These are phyloP conservation scores for Corymbia calophylla DNA, from an alignment of 441 rosid genomes.

Conservation along the genomic window DNA sequence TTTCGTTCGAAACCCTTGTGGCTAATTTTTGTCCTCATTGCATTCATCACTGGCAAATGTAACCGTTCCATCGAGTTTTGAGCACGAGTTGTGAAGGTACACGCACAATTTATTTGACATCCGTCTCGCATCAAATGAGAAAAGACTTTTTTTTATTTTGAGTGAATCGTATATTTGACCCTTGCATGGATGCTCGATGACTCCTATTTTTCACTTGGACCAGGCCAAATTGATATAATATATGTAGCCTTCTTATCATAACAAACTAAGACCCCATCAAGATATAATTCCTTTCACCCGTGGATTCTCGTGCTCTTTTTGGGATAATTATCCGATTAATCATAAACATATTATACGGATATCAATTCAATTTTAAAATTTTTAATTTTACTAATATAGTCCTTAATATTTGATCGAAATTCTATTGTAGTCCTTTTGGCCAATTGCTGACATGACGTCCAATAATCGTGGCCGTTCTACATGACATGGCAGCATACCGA, in stretches of 20 bases:
- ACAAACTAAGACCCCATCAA: not conserved
- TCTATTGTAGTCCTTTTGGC: rapidly evolving
- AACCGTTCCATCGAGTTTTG: not conserved
- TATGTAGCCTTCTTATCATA: not conserved
- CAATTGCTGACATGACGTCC: rapidly evolving
- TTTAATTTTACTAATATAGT: too few species aligned
- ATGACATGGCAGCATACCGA: too few species aligned
- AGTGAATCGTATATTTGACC: too few species aligned
- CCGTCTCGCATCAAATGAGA: not conserved
- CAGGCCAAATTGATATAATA: rapidly evolving
- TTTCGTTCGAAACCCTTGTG: rapidly evolving
- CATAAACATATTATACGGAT: rapidly evolving
- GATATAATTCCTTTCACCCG: rapidly evolving
- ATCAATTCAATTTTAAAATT: rapidly evolving
- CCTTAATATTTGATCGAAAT: rapidly evolving
- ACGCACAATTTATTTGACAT: rapidly evolving
- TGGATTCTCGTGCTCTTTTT: not conserved
- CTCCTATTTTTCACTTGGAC: not conserved
- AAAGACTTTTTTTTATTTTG: rapidly evolving
- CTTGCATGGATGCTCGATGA: not conserved
- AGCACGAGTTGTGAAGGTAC: not conserved
- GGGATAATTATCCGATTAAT: too few species aligned
- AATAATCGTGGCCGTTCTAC: rapidly evolving
- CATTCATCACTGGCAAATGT: not conserved
- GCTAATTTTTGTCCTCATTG: not conserved